Evolutionary conservation across 1,284 basidiomycete species (phyloP).

Genomic region (Rhodotorula mucilaginosa): DNA sequence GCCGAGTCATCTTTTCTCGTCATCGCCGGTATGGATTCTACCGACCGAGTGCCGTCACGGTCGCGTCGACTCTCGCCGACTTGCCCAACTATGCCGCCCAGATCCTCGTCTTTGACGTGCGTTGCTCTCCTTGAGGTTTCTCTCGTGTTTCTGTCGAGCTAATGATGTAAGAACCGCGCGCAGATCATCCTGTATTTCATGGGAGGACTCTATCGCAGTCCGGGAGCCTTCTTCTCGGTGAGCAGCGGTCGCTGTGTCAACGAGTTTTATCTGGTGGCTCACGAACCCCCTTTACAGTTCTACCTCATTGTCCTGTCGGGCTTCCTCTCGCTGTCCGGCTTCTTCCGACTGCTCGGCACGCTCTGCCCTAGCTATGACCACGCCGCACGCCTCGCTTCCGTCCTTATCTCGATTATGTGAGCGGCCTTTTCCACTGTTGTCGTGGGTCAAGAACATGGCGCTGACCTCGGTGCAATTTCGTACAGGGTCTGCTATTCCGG

Average conservation of each 20-base stretch:
- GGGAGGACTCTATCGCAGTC: slow-evolving; percentile 52
- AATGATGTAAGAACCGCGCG: background rate
- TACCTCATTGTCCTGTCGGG: slow-evolving; percentile 50
- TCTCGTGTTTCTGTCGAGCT: background rate
- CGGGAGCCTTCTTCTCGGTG: slow-evolving; percentile 54
- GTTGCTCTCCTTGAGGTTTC: slow-evolving; percentile 43
- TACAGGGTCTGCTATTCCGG: slow-evolving; percentile 23
- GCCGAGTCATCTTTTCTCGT: slow-evolving; percentile 61
- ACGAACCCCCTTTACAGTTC: slow-evolving; percentile 30
- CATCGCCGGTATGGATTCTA: slow-evolving; percentile 75
- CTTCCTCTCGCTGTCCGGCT: slow-evolving; percentile 54
- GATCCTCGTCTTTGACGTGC: slow-evolving; percentile 53
- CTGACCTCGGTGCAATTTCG: background rate
- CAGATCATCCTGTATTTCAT: slow-evolving; percentile 49
- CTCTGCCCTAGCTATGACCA: slow-evolving; percentile 53
- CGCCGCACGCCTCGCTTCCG: slow-evolving; percentile 55
- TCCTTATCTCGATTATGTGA: slow-evolving; percentile 53
- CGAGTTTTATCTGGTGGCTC: too few relatives aligned
- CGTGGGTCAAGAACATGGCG: slow-evolving; percentile 51
- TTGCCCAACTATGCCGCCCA: slow-evolving; percentile 54
- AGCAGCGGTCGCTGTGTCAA: too few relatives aligned
- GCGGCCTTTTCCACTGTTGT: slow-evolving; percentile 52
- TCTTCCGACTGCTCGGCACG: slow-evolving; percentile 55
- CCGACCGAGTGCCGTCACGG: slow-evolving; percentile 67
- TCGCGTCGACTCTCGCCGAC: slow-evolving; percentile 59